Conservation (phyloP, 352 stramenopile genomes). For the Phytophthora sp. region DNA sequence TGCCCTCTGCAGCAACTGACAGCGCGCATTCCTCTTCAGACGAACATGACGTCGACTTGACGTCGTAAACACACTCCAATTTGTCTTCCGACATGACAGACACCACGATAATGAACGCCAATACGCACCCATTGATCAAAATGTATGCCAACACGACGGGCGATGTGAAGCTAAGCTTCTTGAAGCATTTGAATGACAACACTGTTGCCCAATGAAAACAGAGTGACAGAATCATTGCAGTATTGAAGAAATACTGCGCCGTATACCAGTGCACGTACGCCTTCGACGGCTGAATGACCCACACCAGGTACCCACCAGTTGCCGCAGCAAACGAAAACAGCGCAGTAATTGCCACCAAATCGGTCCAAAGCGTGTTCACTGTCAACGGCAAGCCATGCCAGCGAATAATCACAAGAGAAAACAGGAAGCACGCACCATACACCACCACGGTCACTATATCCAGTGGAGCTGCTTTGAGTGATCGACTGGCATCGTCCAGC, state of each 20-base stretch:
- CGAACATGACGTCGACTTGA: constrained; percentile 58
- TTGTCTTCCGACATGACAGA: constrained; percentile 59
- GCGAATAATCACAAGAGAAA: constrained; percentile 85
- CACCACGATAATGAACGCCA: constrained; percentile 72
- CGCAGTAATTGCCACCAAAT: constrained; percentile 84
- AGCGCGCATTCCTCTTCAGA: constrained; percentile 60
- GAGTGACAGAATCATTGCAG: constrained; percentile 87
- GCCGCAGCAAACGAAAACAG: constrained; percentile 86
- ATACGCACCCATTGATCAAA: constrained; percentile 63
- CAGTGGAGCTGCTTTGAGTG: constrained; percentile 61
- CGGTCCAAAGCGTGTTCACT: constrained; percentile 84
- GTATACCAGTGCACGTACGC: constrained; percentile 87
- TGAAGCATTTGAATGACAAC: constrained; percentile 87
- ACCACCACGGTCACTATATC: constrained; percentile 76
- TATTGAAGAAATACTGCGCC: constrained; percentile 90
- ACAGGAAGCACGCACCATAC: constrained; percentile 80
- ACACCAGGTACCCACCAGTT: constrained; percentile 81
- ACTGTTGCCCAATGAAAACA: constrained; percentile 89
- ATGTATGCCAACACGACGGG: constrained; percentile 79
- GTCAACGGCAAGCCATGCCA: constrained; percentile 86
- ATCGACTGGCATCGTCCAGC: constrained; percentile 49
- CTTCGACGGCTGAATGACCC: constrained; percentile 84
- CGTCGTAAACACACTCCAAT: constrained; percentile 77
- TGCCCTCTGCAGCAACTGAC: constrained; percentile 68
- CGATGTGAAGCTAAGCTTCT: constrained; percentile 85